Evolutionary conservation across 352 stramenopile genomes (phyloP).

Genomic region (Phytopythium oedochilum): DNA sequence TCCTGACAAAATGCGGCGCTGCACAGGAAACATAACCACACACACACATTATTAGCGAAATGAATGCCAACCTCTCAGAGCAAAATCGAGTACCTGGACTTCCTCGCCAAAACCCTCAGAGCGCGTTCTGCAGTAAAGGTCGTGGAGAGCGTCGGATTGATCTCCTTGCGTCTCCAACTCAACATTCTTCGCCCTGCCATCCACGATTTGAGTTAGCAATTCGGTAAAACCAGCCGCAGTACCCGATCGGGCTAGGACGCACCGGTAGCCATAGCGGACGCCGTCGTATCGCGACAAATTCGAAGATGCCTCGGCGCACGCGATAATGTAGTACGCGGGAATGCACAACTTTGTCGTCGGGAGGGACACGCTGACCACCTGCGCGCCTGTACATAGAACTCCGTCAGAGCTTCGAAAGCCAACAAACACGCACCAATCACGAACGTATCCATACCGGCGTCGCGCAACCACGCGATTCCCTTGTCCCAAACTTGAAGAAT

Average conservation of each 20-base stretch:
- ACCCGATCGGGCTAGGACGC: not conserved
- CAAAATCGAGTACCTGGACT: constrained; percentile 58
- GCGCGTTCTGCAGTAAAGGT: constrained; percentile 84
- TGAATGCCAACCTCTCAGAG: too few species aligned
- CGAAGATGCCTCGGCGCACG: constrained; percentile 96
- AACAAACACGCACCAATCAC: not conserved
- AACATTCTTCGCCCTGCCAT: constrained; percentile 44
- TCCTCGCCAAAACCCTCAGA: constrained; percentile 90
- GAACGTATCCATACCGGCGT: constrained; percentile 22
- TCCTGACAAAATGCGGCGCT: constrained; percentile 89
- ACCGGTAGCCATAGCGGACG: constrained; percentile 88
- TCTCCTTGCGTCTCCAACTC: constrained; percentile 43
- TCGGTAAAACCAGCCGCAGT: not conserved
- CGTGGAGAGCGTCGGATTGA: constrained; percentile 75
- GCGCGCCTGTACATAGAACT: constrained; percentile 26
- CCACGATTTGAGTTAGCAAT: constrained; percentile 1
- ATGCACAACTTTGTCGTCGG: constrained; percentile 86
- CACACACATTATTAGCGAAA: too few species aligned
- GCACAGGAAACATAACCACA: not conserved
- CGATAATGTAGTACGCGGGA: constrained; percentile 97
- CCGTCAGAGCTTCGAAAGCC: not conserved
- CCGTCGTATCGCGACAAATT: constrained; percentile 98
- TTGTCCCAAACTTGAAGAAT: constrained; percentile 86
- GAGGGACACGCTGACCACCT: constrained; percentile 73
- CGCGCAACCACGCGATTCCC: constrained; percentile 62